Conservation (phyloP, 2,329 filamentous ascomycete species). For the Trichophyton benhamiae region DNA sequence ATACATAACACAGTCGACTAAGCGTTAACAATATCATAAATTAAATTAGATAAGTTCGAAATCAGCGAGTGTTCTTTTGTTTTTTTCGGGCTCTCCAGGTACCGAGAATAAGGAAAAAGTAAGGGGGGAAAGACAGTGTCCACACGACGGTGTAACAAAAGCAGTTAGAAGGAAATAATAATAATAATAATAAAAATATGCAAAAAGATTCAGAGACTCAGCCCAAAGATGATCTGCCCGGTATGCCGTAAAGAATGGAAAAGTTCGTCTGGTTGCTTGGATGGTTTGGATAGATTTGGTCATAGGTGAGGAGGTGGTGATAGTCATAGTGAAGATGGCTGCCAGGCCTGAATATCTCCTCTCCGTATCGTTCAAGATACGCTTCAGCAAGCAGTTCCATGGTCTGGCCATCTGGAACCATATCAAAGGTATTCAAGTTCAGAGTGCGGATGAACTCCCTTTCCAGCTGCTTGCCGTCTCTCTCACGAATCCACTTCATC, state of each 20-base stretch:
- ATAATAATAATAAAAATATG: neutral
- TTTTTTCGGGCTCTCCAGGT: neutral
- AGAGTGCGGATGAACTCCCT: slow-evolving; percentile 3
- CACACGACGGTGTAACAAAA: neutral
- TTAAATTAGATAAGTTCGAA: neutral
- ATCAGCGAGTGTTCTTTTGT: neutral
- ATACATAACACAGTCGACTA: neutral
- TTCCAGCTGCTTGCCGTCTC: slow-evolving; percentile 6
- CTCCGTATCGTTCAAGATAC: slow-evolving; percentile 6
- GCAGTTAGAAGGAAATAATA: neutral
- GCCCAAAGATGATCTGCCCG: neutral
- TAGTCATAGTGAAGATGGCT: neutral
- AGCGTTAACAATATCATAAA: slow-evolving; percentile 1
- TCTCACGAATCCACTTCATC: slow-evolving; percentile 5
- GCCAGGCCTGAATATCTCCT: slow-evolving; percentile 3
- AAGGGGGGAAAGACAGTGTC: neutral
- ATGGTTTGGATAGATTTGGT: neutral
- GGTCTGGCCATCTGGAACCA: neutral
- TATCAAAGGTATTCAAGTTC: slow-evolving; percentile 11
- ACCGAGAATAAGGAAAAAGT: neutral
- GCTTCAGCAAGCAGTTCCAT: slow-evolving; percentile 5
- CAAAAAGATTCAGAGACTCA: neutral
- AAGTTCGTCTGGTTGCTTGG: neutral
- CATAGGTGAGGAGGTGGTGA: neutral
- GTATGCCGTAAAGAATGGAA: neutral